Base-by-base conservation (phyloP, 306 rosid genomes). In the Begonia masoniana region DNA sequence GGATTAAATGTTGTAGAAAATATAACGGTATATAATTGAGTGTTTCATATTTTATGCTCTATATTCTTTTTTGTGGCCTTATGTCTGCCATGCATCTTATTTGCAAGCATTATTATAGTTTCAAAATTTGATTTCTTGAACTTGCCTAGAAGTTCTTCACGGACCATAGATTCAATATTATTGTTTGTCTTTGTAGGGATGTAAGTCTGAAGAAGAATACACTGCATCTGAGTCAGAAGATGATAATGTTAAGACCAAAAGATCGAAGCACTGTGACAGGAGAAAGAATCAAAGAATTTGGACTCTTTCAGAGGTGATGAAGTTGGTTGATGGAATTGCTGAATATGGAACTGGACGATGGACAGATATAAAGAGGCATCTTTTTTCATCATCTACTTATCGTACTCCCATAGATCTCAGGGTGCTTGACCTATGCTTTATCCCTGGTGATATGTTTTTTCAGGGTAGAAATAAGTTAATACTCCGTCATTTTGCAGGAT, bases 401-500 rank as follows among this genome's bases (percentile, higher is more conserved):
- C 92, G 99, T 49, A 92, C 99, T 1, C 99, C 99, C 21, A 81
- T 84, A 58, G 99, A 92, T 77, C 83, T 92, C 60, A 77, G 96
- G 93, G 96, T 92, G 79, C 55, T 50, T 66, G 2, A 4, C 67
- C 15, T 10, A 31, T 59, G 64, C 71, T 54, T 63, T 62, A 16
- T 58, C 54, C 39, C 39, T 31, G 7, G 39, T 31, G 39, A 31
- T 31, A 31, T 31, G n/a, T 5, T 31, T 31, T 31, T 31, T 31
- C 39, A 31, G 7, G 8, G 39, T 31, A 31, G 9, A 31, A 31
- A 31, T 7, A 31, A 31, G 39, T 7, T 31, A 31, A 62, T 64
- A 23, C 50, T 56, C 55, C 50, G 61, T 50, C 59, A 31, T 51
- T 60, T 51, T 67, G 68, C 89, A 92, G 99, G 99, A 92, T 74